Conservation (phyloP, 176 grass and related monocot genomes). For the Hyparrhenia diplandra region DNA sequence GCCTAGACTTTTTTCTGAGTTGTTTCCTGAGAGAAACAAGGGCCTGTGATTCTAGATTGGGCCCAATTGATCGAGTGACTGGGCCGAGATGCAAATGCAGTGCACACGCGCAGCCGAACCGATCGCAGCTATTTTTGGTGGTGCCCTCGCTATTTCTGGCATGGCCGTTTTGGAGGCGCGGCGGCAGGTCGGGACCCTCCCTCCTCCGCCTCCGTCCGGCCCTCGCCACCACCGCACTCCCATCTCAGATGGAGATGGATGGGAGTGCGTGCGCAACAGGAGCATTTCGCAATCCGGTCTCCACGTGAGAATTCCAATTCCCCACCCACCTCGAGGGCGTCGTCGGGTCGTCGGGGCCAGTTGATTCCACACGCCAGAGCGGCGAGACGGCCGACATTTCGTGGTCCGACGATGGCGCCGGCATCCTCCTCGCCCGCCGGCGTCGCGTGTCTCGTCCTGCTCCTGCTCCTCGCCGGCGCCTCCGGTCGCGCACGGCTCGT, state of each 20-base stretch:
- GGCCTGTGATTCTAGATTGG: background rate
- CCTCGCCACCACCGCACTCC: slow-evolving; percentile 12
- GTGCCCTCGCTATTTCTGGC: slow-evolving; percentile 32
- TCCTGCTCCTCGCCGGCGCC: slow-evolving; percentile 14
- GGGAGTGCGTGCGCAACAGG: background rate
- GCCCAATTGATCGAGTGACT: background rate
- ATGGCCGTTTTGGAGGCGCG: slow-evolving; percentile 21
- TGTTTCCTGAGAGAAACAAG: background rate
- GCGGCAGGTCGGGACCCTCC: slow-evolving; percentile 3
- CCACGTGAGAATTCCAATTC: background rate
- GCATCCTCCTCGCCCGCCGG: slow-evolving; percentile 14
- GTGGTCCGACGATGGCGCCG: slow-evolving; percentile 2
- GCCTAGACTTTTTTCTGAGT: too few relatives aligned
- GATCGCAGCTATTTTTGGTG: background rate
- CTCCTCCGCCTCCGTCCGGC: background rate
- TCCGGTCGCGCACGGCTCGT: background rate
- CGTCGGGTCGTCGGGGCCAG: background rate
- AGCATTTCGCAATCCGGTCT: background rate
- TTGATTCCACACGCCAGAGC: background rate
- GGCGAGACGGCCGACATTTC: background rate
- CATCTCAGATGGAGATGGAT: slow-evolving; percentile 23
- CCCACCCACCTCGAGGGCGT: background rate
- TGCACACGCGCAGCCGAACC: background rate
- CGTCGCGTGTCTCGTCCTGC: background rate
- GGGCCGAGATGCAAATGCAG: background rate